Conservation (phyloP, 495 filamentous ascomycete species). For the Lentithecium fluviatile region DNA sequence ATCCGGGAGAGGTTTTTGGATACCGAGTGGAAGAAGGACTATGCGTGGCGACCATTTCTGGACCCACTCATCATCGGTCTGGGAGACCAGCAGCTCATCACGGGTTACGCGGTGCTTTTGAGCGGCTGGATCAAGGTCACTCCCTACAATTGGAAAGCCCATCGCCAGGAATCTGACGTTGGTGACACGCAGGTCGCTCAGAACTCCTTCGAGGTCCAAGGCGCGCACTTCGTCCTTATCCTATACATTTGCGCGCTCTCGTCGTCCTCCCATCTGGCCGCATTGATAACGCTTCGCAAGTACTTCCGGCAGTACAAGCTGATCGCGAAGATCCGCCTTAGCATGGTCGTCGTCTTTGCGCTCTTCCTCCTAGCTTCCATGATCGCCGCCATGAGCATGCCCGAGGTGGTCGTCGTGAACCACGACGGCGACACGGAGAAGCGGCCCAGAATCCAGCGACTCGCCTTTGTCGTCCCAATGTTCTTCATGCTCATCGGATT, state of each 20-base stretch:
- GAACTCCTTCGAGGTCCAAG: constrained; percentile 6
- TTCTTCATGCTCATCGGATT: constrained; percentile 25
- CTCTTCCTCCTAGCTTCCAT: constrained; percentile 22
- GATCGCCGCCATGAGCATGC: constrained; percentile 17
- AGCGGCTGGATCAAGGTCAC: constrained; percentile 25
- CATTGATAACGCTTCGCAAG: constrained; percentile 21
- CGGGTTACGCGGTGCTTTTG: constrained; percentile 21
- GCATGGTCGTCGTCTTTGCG: constrained; percentile 16
- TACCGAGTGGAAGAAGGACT: constrained; percentile 29
- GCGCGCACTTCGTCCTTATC: constrained; percentile 25
- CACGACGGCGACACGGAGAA: not conserved
- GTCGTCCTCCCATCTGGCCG: constrained; percentile 15
- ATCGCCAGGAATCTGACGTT: not conserved
- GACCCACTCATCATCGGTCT: constrained; percentile 23
- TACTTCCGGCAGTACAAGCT: constrained; percentile 24
- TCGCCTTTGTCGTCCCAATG: constrained; percentile 19
- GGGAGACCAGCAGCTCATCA: constrained; percentile 23
- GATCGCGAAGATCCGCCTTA: constrained; percentile 17
- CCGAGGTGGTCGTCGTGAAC: not conserved
- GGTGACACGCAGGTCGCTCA: constrained; percentile 10
- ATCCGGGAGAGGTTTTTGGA: constrained; percentile 10
- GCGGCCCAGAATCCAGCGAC: not conserved
- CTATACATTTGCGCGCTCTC: constrained; percentile 25
- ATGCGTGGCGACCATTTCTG: constrained; percentile 23
- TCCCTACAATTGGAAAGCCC: not conserved